Base-by-base conservation (phyloP, 768 basidiomycete species). In the Hericium rajendrae region DNA sequence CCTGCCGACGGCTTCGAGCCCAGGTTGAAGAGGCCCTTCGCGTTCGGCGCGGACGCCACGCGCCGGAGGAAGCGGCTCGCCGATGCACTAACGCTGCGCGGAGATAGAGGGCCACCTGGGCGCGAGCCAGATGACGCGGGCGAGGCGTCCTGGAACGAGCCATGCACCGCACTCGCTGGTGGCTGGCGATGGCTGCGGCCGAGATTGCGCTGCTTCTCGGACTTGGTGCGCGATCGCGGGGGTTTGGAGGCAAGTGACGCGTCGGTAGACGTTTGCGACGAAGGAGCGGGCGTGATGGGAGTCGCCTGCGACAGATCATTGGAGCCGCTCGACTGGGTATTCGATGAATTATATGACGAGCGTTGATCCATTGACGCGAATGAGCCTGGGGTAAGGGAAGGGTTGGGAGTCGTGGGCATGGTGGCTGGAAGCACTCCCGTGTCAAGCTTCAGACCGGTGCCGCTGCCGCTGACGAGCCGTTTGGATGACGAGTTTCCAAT, bases 1-100 rank as follows among this genome's bases (percentile, higher is more conserved):
- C 67, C 63, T 1, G 79, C 75, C 3, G 78, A 66, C 18, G 81
- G 79, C 24, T 83, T 79, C 46, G 82, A 76, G 56, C 79, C 73
- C 48, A 82, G 72, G 40, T 77, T 75, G 69, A 98, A 93, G 32
- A 99, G 77, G 28, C 86, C 88, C 69, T 97, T 98, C 38, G 94
- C 88, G 67, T 97, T 99, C 2, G 95, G 95, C 2, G 97, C 94
- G 9, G 93, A 97, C 3, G 94, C 93, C 50, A 98, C 95, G 51
- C 95, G 85, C 54, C 95, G 86, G 32, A 98, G 85, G 73, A 97
- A 94, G 38, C 94, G 86, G 51, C 89, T 82, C 9, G 91, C 88
- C 0, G 84, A 83, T 15, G 84, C 84, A 53, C 84, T 76, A 72
- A 91, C 80, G 20, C 80, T 77, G 65, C 79, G 83, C 32, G 88